phyloP scores from a whole-genome alignment of 2,329 filamentous ascomycete genomes.

The Talaromyces marneffei region DNA sequence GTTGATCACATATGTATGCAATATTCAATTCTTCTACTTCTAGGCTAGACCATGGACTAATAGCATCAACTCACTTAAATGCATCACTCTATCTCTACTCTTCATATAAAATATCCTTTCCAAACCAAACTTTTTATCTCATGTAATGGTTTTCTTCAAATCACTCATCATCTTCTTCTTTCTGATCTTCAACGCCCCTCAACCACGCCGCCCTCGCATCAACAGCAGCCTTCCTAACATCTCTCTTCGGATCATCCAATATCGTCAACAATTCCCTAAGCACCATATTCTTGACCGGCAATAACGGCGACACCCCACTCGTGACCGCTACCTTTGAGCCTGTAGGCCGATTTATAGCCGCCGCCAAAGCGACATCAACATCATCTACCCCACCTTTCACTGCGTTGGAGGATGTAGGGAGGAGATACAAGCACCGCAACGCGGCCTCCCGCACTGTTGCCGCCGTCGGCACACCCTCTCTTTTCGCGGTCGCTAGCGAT shows the following conservation, averaged over 20 bases:
- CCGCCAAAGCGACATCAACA: slow-evolving; percentile 7
- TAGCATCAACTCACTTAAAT: background rate
- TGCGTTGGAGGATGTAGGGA: slow-evolving; percentile 23
- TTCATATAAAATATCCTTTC: background rate
- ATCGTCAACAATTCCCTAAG: slow-evolving; percentile 50
- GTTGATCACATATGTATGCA: too few species aligned
- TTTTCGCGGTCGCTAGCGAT: slow-evolving; percentile 18
- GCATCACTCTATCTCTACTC: background rate
- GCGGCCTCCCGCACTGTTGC: slow-evolving; percentile 29
- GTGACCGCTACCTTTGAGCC: slow-evolving; percentile 13
- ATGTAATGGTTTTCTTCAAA: background rate
- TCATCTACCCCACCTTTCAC: background rate
- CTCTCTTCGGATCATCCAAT: slow-evolving; percentile 58
- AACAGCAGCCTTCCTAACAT: slow-evolving; percentile 58
- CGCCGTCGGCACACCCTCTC: slow-evolving; percentile 3
- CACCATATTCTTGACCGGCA: slow-evolving; percentile 54
- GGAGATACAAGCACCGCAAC: slow-evolving; percentile 34
- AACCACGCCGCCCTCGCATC: slow-evolving; percentile 57
- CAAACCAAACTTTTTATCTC: background rate
- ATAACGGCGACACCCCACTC: slow-evolving; percentile 39
- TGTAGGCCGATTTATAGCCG: slow-evolving; percentile 3
- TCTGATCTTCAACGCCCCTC: slow-evolving; percentile 51
- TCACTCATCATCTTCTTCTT: slow-evolving; percentile 45
- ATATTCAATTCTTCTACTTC: too few species aligned
- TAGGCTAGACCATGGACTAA: too few species aligned